Percentiles rank a stretch among this genome's conserved stretches.
These are phyloP conservation scores for Fusarium sp. DNA, from an alignment of 2,329 filamentous ascomycete species.

Conservation along the genomic window DNA sequence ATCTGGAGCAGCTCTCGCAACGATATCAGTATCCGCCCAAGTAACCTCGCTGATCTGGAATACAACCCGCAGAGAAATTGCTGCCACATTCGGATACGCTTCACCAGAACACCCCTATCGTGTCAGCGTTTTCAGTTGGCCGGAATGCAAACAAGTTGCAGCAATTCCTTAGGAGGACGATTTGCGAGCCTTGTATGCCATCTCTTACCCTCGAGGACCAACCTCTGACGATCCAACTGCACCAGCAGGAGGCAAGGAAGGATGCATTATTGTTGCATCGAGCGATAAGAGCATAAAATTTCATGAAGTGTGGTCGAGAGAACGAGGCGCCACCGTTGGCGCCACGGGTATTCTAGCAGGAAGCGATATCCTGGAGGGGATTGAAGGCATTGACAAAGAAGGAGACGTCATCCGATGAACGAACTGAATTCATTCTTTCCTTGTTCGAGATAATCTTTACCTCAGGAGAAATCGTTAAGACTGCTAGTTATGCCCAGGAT, in stretches of 20 bases:
- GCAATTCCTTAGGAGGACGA: conserved; percentile 87
- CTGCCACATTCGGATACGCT: conserved; percentile 92
- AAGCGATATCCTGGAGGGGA: conserved; percentile 85
- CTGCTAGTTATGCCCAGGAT: conserved; percentile 25
- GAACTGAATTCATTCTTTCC: conserved; percentile 43
- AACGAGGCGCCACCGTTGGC: conserved; percentile 64
- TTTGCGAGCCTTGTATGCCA: conserved; percentile 85
- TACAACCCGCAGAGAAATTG: conserved; percentile 85
- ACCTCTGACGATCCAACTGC: conserved; percentile 46
- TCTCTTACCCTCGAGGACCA: conserved; percentile 77
- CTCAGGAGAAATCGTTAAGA: conserved; percentile 22
- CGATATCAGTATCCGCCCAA: conserved; percentile 92
- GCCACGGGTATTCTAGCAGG: conserved; percentile 77
- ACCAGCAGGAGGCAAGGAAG: conserved; percentile 51
- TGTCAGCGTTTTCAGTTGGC: conserved; percentile 95
- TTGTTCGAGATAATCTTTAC: conserved; percentile 9
- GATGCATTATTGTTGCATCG: conserved; percentile 88
- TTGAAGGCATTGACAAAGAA: conserved; percentile 84
- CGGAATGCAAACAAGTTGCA: conserved; percentile 86
- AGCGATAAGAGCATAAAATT: conserved; percentile 96
- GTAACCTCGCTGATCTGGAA: conserved; percentile 95
- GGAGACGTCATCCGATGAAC: conserved; percentile 76
- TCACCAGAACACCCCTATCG: conserved; percentile 90
- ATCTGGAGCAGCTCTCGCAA: conserved; percentile 86
- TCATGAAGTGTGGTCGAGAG: conserved; percentile 89